These are phyloP conservation scores for Jatropha podagrica DNA, from an alignment of 441 rosid genomes.

Conservation along the genomic window DNA sequence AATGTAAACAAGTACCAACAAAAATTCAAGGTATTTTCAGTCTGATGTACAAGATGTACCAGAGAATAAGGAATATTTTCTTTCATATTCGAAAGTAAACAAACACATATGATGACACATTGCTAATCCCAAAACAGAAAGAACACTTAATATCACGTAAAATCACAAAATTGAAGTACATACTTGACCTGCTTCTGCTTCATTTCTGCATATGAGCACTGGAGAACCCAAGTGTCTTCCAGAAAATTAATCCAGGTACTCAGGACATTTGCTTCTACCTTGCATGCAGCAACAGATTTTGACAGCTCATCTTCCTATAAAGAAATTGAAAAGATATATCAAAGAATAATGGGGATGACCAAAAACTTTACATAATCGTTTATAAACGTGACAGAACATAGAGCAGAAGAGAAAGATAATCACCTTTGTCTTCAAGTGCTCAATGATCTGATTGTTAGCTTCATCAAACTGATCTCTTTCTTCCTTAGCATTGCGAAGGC, in stretches of 20 bases:
- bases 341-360: constrained; percentile 9
- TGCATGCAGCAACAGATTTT: constrained; percentile 74
- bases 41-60: background rate
- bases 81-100: background rate
- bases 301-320: constrained; percentile 88
- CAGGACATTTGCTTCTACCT: constrained; percentile 78
- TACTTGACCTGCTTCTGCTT: constrained; percentile 82
- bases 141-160: background rate
- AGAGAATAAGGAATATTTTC: constrained; percentile 4
- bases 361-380: constrained; percentile 2
- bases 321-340: constrained; percentile 25
- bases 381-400: constrained; percentile 3
- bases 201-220: constrained; percentile 57
- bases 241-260: constrained; percentile 92
- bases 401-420: constrained; percentile 21
- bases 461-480: constrained; percentile 96
- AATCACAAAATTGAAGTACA: constrained; percentile 33
- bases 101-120: no score
- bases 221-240: constrained; percentile 96
- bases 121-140: constrained; percentile 10
- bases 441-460: constrained; percentile 88
- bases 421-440: constrained; percentile 89
- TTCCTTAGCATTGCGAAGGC: constrained; percentile 76
- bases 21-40: constrained; percentile 20
- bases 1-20: constrained; percentile 30